These are phyloP conservation scores for Camellia japonica DNA, from an alignment of 148 eudicot species.

Conservation along the genomic window DNA sequence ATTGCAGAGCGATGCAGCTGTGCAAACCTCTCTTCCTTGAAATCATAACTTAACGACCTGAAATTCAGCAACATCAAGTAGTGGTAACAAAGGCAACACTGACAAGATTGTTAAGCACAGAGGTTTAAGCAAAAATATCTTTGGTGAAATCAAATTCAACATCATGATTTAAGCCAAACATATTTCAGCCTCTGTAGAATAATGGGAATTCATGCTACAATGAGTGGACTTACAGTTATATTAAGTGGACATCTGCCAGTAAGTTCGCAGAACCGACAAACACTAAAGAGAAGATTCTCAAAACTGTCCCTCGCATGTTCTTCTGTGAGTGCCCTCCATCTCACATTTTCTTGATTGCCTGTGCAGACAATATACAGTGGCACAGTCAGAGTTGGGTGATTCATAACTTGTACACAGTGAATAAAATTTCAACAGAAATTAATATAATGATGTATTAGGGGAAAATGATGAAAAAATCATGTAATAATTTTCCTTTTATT, in stretches of 20 bases:
- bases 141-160: neutral
- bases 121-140: neutral
- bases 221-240: slow-evolving; percentile 64
- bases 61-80: slow-evolving; percentile 1
- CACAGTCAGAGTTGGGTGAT: slow-evolving; percentile 5
- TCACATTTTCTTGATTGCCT: slow-evolving; percentile 77
- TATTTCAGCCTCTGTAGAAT: neutral
- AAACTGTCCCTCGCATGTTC: slow-evolving; percentile 98
- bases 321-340: slow-evolving; percentile 87
- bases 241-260: slow-evolving; percentile 89
- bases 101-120: neutral
- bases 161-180: neutral
- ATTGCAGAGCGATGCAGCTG: slow-evolving; percentile 76
- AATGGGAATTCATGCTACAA: neutral
- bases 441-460: neutral
- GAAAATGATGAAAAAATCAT: neutral
- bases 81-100: neutral
- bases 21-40: slow-evolving; percentile 84
- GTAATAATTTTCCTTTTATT: neutral
- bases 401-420: neutral
- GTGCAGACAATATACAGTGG: slow-evolving; percentile 12
- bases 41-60: slow-evolving; percentile 93
- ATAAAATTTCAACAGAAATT: neutral
- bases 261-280: slow-evolving; percentile 91
- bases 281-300: slow-evolving; percentile 92